Base-by-base conservation (phyloP, 805 yeast species). In the Cyberlindnera saturnus region DNA sequence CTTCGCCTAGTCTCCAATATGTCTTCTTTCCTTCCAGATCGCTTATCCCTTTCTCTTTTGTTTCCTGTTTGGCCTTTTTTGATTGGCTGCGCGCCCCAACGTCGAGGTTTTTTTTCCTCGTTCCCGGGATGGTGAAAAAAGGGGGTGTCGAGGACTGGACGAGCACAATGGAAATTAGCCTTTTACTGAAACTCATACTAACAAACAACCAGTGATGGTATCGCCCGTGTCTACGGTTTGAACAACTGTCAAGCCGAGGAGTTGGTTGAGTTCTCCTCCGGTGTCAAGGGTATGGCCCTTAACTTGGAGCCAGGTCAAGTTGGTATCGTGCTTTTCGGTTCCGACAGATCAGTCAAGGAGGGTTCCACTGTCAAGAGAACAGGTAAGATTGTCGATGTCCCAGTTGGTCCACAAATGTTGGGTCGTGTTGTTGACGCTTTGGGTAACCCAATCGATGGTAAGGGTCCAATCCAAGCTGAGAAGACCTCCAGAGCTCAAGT, bases 231-330 rank as follows among this genome's bases (percentile, higher is more conserved):
- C 67, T 93, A 86, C 77, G 99, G 99, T 77, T 79, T 93, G 65
- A 93, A 90, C 93, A 93, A 93, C 82, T 83, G 89, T 74, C 98
- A 91, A 81, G 99, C 99, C 69, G 99, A 93, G 79, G 99, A 93
- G 79, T 82, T 93, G 72, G 97, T 93, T 65, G 99, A 93, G 78
- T 95, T 93, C 79, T 79, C 96, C 50, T 88, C 99, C 49, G 99
- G 99, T 80, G 98, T 91, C 64, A 88, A 90, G 76, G 99, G 99
- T 85, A 93, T 93, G 99, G 98, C 99, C 67, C 82, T 93, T 70
- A 93, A 93, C 83, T 86, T 93, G 82, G 99, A 93, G 78, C 96
- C 98, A 64, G 97, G 96, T 74, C 98, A 93, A 77, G 99, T 93
- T 70, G 99, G 99, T 88, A 83, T 93, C 69, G 99, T 93, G 76